Conservation (phyloP, 2,329 filamentous ascomycete genomes). For the Fusarium sp. region DNA sequence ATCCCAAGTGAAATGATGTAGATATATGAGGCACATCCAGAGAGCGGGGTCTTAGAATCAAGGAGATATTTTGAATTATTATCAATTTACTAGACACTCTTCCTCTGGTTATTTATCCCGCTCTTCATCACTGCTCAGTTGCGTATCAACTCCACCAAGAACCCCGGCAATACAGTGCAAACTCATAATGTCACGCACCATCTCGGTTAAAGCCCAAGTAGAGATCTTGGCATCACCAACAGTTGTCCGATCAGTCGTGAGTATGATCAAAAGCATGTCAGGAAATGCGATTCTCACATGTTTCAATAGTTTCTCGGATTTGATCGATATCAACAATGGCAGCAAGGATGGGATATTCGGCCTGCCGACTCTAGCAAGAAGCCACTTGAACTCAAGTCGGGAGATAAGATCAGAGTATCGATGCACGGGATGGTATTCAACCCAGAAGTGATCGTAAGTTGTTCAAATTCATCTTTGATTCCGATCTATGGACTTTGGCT, state of each 20-base stretch:
- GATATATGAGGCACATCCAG: background rate
- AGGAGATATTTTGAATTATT: background rate
- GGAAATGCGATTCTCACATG: background rate
- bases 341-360: slow-evolving; percentile 22
- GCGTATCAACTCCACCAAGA: background rate
- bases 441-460: slow-evolving; percentile 18
- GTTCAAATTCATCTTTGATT: too few relatives aligned
- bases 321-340: slow-evolving; percentile 28
- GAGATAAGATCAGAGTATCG: slow-evolving; percentile 18
- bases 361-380: background rate
- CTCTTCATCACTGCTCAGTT: background rate
- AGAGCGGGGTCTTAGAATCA: too few relatives aligned
- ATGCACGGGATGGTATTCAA: slow-evolving; percentile 25
- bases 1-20: background rate
- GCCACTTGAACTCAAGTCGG: slow-evolving; percentile 2
- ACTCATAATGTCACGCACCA: background rate
- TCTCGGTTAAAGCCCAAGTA: slow-evolving; percentile 12
- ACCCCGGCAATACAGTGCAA: background rate
- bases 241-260: slow-evolving; percentile 21
- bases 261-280: background rate
- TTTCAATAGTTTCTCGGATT: slow-evolving; percentile 24
- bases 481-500: background rate
- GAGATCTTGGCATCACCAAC: slow-evolving; percentile 28
- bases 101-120: background rate
- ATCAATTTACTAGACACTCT: background rate